A percentile compares a stretch with the other conserved stretches of the same genome.
Conservation (phyloP, 495 filamentous ascomycete genomes). For the Talaromyces thailandensis region DNA sequence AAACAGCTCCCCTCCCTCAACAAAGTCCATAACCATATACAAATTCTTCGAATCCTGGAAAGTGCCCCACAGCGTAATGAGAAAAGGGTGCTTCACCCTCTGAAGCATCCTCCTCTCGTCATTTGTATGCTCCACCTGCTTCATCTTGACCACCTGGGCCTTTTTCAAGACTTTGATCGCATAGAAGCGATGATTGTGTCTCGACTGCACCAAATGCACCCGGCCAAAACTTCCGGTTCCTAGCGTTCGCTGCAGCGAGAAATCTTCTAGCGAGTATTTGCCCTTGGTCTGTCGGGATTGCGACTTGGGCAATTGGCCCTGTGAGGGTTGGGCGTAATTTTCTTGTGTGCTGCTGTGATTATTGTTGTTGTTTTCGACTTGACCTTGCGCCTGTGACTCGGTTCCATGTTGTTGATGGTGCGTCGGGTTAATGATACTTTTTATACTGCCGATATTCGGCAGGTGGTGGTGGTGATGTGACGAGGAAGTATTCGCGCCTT, state of each 20-base stretch:
- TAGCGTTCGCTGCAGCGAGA: constrained; percentile 77
- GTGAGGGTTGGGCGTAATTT: constrained; percentile 10
- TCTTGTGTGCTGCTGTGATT: constrained; percentile 8
- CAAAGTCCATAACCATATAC: constrained; percentile 99
- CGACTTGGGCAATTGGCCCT: constrained; percentile 17
- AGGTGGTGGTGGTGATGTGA: constrained; percentile 19
- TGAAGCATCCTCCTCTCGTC: constrained; percentile 93
- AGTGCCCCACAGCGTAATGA: constrained; percentile 96
- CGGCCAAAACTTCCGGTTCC: constrained; percentile 96
- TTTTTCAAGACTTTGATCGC: constrained; percentile 98
- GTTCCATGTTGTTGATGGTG: constrained; percentile 14
- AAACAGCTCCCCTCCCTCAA: constrained; percentile 97
- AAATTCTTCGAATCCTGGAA: constrained; percentile 92
- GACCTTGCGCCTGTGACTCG: neutral
- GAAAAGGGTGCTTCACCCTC: constrained; percentile 91
- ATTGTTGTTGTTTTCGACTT: neutral
- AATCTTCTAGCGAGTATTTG: constrained; percentile 92
- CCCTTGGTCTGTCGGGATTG: constrained; percentile 75
- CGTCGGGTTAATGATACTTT: constrained; percentile 31
- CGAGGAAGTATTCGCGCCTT: constrained; percentile 1
- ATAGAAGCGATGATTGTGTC: constrained; percentile 95
- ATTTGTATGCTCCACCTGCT: constrained; percentile 98
- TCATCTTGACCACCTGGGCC: constrained; percentile 98
- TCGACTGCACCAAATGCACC: constrained; percentile 92
- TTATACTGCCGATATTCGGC: constrained; percentile 35